Evolutionary conservation across 345 rosid species (phyloP), one percentile per base, ranked within the genome.

Genomic region (Aquilaria sinensis): DNA sequence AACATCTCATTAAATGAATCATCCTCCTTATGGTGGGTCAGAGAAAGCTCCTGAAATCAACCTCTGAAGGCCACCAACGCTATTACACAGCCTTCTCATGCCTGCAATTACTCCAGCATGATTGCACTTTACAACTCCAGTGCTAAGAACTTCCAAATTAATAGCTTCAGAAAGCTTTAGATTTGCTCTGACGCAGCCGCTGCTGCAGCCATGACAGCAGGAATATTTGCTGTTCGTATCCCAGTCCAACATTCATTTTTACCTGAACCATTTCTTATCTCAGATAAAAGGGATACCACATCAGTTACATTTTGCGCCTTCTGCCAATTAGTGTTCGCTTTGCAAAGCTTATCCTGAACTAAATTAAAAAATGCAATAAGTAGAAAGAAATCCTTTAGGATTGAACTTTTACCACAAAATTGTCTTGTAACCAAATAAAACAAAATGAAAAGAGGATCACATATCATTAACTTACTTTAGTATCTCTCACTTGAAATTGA

Each of bases 41-140:
- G 98, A 77, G 75, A 89, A 87, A 61, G 94, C 87, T 74, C 96
- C 96, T 76, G 97, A 80, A 71, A 89, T 95, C 78, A 91, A 74
- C 75, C 86, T 83, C 70, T 88, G 97, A 64, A 94, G 75, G 62
- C 96, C 99, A 59, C 96, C 96, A 64, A 95, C 85, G 79, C 96
- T 89, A 85, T 75, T 86, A 74, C 86, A 95, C 70, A 95, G 74
- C 76, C 94, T 85, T 78, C 96, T 85, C 99, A 95, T 91, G 72
- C 99, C 99, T 69, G 96, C 94, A 72, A 95, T 91, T 85, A 91
- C 97, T 74, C 99, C 97, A 52, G 96, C 93, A 77, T 89, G 89
- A 67, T 95, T 95, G 74, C 93, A 85, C 77, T 95, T 91, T 61
- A 89, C 97, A 46, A 91, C 79, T 67, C 96, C 90, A 68, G 97